Conservation (phyloP, 2,329 filamentous ascomycete species). For the Thielaviopsis euricoi region DNA sequence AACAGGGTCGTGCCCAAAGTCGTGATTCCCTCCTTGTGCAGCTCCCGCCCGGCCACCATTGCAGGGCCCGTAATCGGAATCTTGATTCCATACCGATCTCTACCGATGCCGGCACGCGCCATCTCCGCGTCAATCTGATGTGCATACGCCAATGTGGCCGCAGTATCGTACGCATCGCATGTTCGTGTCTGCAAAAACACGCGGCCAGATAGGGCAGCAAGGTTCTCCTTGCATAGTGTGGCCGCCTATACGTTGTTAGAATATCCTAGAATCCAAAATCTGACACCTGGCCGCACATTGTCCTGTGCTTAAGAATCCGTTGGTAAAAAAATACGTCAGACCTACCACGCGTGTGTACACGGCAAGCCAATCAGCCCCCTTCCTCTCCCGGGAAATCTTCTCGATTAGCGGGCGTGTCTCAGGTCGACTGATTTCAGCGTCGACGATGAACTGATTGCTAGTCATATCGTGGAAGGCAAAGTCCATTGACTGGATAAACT, state of each 20-base stretch:
- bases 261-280: too few species aligned
- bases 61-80: conserved; percentile 32
- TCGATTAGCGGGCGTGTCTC: conserved; percentile 27
- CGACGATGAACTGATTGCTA: conserved; percentile 32
- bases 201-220: conserved; percentile 28
- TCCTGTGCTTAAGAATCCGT: too few species aligned
- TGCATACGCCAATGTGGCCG: conserved; percentile 28
- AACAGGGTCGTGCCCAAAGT: conserved; percentile 32
- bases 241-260: too few species aligned
- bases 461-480: conserved; percentile 31
- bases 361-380: conserved; percentile 28
- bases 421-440: conserved; percentile 26
- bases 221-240: conserved; percentile 29
- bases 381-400: conserved; percentile 26
- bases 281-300: too few species aligned
- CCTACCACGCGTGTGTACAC: conserved; percentile 29
- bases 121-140: conserved; percentile 31
- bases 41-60: conserved; percentile 26
- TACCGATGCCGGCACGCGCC: conserved; percentile 25
- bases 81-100: conserved; percentile 33
- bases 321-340: conserved; percentile 10
- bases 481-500: conserved; percentile 28
- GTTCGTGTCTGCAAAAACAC: conserved; percentile 32
- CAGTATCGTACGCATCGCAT: conserved; percentile 27
- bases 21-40: conserved; percentile 27